Evolutionary conservation across 768 basidiomycete species (phyloP).

Genomic region (Strobilomyces echinocephalus): DNA sequence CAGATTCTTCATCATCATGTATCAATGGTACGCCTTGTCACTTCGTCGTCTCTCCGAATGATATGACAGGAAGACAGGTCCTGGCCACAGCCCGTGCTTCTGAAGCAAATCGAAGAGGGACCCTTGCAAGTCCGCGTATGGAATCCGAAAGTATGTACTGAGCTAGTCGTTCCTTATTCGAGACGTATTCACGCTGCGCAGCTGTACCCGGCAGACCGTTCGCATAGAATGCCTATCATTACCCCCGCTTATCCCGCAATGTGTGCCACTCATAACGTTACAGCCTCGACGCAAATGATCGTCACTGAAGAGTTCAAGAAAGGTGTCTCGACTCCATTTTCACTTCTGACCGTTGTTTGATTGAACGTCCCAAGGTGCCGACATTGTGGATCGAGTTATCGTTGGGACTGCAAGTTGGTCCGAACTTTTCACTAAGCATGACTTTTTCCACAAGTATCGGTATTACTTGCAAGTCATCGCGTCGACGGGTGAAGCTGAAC

Average conservation of each 20-base stretch:
- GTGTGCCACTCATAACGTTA: constrained; percentile 99
- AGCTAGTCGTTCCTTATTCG: too few species aligned
- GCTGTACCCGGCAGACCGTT: constrained; percentile 86
- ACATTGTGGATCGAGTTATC: constrained; percentile 90
- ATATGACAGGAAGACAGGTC: constrained; percentile 50
- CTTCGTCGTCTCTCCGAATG: neutral
- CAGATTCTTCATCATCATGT: constrained; percentile 97
- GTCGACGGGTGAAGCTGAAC: constrained; percentile 76
- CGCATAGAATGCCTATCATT: constrained; percentile 99
- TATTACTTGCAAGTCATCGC: constrained; percentile 97
- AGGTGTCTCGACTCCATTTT: constrained; percentile 41
- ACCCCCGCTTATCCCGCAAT: constrained; percentile 98
- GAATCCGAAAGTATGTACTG: constrained; percentile 79
- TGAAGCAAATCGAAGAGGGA: constrained; percentile 96
- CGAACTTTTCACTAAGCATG: constrained; percentile 91
- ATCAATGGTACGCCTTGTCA: constrained; percentile 75
- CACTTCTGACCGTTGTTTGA: neutral
- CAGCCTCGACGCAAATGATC: constrained; percentile 90
- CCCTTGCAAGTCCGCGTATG: constrained; percentile 91
- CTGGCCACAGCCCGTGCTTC: constrained; percentile 97
- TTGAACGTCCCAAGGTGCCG: constrained; percentile 60
- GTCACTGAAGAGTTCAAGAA: constrained; percentile 95
- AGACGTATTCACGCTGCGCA: constrained; percentile 27
- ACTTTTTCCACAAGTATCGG: constrained; percentile 95
- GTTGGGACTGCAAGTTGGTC: constrained; percentile 81